These are phyloP conservation scores for Diaporthe aspalathi DNA, from an alignment of 2,329 filamentous ascomycete species.

Conservation along the genomic window DNA sequence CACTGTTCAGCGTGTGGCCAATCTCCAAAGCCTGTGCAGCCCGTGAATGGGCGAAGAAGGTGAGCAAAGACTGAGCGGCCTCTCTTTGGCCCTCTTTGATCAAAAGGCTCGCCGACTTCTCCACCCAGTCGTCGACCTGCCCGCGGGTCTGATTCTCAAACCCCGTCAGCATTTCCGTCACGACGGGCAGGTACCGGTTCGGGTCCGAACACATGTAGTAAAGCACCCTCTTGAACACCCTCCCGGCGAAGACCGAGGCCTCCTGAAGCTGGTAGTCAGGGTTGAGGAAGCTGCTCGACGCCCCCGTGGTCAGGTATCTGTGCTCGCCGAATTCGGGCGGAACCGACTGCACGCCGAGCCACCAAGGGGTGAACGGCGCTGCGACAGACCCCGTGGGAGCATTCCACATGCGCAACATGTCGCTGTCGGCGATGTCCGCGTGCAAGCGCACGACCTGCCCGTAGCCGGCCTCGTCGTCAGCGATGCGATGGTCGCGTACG, in stretches of 20 bases:
- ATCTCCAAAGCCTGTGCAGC: conserved; percentile 4
- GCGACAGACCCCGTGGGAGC: conserved; percentile 14
- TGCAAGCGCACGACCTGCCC: conserved; percentile 10
- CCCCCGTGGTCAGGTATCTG: conserved; percentile 16
- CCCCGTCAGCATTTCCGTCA: conserved; percentile 15
- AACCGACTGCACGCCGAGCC: conserved; percentile 10
- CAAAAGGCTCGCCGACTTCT: neutral
- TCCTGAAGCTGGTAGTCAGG: conserved; percentile 22
- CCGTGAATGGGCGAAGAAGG: conserved; percentile 6
- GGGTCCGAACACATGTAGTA: conserved; percentile 25
- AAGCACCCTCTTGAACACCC: conserved; percentile 16
- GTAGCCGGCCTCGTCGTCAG: conserved; percentile 22
- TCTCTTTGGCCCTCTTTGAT: neutral
- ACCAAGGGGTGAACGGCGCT: conserved; percentile 9
- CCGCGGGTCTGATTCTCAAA: neutral
- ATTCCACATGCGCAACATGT: conserved; percentile 18
- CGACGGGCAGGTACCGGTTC: conserved; percentile 11
- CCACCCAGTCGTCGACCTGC: neutral
- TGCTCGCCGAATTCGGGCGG: conserved; percentile 26
- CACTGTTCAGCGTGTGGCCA: neutral
- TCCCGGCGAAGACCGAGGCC: conserved; percentile 2
- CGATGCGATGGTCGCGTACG: conserved; percentile 23
- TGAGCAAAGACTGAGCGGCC: neutral
- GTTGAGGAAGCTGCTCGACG: conserved; percentile 19
- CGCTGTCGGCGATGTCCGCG: conserved; percentile 7